Evolutionary conservation across 2,329 filamentous ascomycete genomes (phyloP).

Genomic region (Chaetomium globosum): DNA sequence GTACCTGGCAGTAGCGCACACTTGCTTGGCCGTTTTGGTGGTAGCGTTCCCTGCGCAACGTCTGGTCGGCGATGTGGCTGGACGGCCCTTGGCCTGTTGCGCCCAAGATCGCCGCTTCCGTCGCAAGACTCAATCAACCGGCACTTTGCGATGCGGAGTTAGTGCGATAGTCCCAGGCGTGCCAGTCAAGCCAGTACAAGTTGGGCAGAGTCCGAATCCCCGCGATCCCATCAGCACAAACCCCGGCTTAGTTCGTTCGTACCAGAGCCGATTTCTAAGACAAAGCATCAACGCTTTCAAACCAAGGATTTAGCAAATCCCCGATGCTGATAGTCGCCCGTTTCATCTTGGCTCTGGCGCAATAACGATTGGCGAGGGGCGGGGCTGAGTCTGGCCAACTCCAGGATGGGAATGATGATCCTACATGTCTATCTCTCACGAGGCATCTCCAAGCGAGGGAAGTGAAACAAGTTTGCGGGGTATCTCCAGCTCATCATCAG

Average conservation of each 20-base stretch:
- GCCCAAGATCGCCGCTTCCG: slow-evolving; percentile 17
- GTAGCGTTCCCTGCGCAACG: not conserved
- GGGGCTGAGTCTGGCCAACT: slow-evolving; percentile 1
- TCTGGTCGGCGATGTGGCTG: not conserved
- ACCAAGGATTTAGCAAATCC: not conserved
- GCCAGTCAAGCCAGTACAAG: slow-evolving; percentile 4
- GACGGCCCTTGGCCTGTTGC: slow-evolving; percentile 1
- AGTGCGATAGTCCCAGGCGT: slow-evolving; percentile 5
- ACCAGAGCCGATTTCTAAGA: not conserved
- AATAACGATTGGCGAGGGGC: slow-evolving; percentile 1
- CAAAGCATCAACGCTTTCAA: not conserved
- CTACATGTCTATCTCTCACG: slow-evolving; percentile 7
- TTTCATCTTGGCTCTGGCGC: slow-evolving; percentile 2
- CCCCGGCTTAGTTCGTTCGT: not conserved
- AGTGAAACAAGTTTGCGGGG: slow-evolving; percentile 20
- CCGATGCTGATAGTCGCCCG: not conserved
- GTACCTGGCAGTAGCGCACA: slow-evolving; percentile 16
- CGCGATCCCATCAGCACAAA: slow-evolving; percentile 4
- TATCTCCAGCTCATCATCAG: slow-evolving; percentile 5
- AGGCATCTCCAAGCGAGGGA: slow-evolving; percentile 22
- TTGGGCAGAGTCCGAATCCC: slow-evolving; percentile 7
- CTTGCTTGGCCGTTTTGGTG: slow-evolving; percentile 15
- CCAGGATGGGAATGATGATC: not conserved
- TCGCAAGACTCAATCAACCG: not conserved
- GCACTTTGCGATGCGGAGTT: slow-evolving; percentile 8